Percentiles rank a stretch among this genome's conserved stretches.
phyloP scores from a whole-genome alignment of 305 asterid species.

The Rubia balearica region DNA sequence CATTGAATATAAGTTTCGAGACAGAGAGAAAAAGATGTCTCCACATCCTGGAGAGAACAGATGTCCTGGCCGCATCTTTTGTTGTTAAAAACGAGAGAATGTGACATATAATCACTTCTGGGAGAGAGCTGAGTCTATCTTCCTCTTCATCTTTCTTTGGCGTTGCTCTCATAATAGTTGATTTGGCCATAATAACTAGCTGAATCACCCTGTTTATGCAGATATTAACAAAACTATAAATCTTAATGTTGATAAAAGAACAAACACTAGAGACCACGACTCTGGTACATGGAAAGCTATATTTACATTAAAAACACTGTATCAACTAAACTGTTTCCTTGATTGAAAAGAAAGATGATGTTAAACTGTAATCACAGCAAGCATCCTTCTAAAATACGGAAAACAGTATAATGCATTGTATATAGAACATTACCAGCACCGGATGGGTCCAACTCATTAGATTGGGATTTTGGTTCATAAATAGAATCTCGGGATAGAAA shows the following conservation, averaged over 20 bases:
- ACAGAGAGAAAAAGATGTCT: background rate
- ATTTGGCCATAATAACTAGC: background rate
- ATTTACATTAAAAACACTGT: too few relatives aligned
- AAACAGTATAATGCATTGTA: background rate
- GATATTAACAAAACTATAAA: too few relatives aligned
- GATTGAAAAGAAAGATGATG: background rate
- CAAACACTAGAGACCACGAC: background rate
- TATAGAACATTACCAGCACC: too few relatives aligned
- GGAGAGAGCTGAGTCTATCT: slow-evolving; percentile 8
- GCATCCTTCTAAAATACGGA: background rate
- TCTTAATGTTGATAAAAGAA: background rate
- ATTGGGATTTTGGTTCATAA: too few relatives aligned
- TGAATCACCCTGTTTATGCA: background rate
- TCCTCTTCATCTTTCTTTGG: background rate
- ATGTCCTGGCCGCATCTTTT: background rate
- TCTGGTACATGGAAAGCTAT: background rate
- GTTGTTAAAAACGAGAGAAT: background rate
- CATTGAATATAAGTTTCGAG: background rate
- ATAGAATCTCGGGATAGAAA: background rate
- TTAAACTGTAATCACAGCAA: background rate
- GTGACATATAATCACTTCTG: background rate
- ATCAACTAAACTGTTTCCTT: background rate
- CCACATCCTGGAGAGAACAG: background rate
- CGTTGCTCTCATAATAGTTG: background rate
- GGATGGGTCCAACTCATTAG: too few relatives aligned